These are phyloP conservation scores for Austroboletus novae-zelandiae DNA, from an alignment of 1,284 basidiomycete species.

Conservation along the genomic window DNA sequence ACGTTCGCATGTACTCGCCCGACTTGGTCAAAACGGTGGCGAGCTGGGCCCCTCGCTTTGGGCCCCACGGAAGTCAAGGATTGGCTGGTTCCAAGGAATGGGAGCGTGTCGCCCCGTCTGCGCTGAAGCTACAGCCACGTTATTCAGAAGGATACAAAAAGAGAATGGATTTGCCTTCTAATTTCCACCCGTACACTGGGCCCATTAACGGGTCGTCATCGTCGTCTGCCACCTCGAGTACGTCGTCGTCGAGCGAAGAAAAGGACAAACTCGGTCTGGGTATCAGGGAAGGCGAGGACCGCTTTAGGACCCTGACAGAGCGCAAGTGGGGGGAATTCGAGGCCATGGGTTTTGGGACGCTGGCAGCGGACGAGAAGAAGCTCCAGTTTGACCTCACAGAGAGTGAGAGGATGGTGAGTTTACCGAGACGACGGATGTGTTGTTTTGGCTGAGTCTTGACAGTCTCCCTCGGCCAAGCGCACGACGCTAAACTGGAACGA, in stretches of 20 bases:
- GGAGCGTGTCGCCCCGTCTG: constrained; percentile 62
- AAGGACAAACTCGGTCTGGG: constrained; percentile 27
- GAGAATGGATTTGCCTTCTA: constrained; percentile 61
- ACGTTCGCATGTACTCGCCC: constrained; percentile 78
- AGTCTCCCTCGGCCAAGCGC: constrained; percentile 73
- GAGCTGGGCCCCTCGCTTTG: constrained; percentile 54
- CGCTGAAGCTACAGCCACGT: constrained; percentile 51
- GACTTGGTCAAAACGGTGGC: constrained; percentile 76
- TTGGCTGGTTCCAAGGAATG: constrained; percentile 66
- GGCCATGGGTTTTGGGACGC: constrained; percentile 68
- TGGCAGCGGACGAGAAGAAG: constrained; percentile 56
- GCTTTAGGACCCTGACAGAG: constrained; percentile 79
- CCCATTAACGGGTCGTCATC: constrained; percentile 9
- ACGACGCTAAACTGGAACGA: constrained; percentile 84
- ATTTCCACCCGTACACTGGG: constrained; percentile 54
- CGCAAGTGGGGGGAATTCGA: constrained; percentile 90
- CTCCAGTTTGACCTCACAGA: constrained; percentile 87
- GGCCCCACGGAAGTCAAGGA: constrained; percentile 36
- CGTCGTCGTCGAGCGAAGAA: constrained; percentile 28
- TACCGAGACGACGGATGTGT: not conserved
- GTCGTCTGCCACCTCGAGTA: constrained; percentile 29
- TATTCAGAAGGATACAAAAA: constrained; percentile 74
- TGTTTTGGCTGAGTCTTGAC: constrained; percentile 8
- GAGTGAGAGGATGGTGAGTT: constrained; percentile 72
- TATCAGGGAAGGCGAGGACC: constrained; percentile 50